Evolutionary conservation across 2,329 filamentous ascomycete genomes (phyloP), one percentile per base, ranked within the genome.

Genomic region (Stenocarpella maydis): DNA sequence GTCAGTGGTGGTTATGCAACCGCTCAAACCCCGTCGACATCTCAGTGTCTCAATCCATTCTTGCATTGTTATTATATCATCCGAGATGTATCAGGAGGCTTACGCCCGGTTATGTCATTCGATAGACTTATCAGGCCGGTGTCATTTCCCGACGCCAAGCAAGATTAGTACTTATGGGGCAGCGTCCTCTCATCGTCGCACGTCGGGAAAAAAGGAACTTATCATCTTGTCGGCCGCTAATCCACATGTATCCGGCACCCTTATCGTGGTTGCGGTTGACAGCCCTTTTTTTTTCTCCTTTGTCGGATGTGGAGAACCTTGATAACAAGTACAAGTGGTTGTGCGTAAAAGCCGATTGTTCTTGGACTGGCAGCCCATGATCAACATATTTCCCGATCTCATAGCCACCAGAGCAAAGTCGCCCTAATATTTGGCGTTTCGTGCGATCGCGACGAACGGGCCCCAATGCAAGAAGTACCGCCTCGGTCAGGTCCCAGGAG

Each of bases 211-310:
- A 28, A 24, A 43, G 8, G 43, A 15, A 43, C 37, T 41, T 58
- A 41, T 58, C 37, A 6, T 55, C 2, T n/a, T 3, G 15, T 55
- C 34, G 34, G 53, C 53, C 19, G 53, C 4, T 41, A 14, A 41
- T 55, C 53, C 53, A 55, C 53, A 52, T 19, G 7, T 34, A 39
- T 55, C 54, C 21, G 54, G 21, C 37, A 60, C n/a, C 28, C 54
- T 60, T 60, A 43, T 60, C 37, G 24, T 28, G 1, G 2, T 12
- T 43, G 54, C 24, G 15, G 7, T 34, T 34, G 31, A 34, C 37
- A n/a, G 21, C 54, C n/a, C n/a, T n/a, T n/a, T 15, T 3, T 41
- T 55, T 8, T 19, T 26, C 53, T 41, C 37, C 15, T n/a, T 39
- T 2, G 17, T 5, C n/a, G 28, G 28, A 43, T 31, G 37, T 39